phyloP scores from a whole-genome alignment of 1,284 basidiomycete species.

The Boletellus deceptivus region DNA sequence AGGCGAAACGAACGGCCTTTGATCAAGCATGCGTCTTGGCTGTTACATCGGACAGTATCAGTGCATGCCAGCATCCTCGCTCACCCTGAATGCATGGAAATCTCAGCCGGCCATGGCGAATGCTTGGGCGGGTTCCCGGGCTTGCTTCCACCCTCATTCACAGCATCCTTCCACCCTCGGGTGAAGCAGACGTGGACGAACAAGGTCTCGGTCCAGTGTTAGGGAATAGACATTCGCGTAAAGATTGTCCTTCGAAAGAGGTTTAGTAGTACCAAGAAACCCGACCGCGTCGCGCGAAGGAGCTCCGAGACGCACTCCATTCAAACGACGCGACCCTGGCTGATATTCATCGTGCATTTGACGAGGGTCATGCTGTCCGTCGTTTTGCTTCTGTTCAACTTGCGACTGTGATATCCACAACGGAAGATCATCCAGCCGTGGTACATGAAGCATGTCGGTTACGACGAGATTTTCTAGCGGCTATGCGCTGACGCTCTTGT shows the following conservation, averaged over 20 bases:
- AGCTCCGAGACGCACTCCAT: neutral
- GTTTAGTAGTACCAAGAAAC: slow-evolving; percentile 12
- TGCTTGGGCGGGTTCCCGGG: too few relatives aligned
- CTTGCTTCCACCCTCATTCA: too few relatives aligned
- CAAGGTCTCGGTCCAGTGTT: slow-evolving; percentile 13
- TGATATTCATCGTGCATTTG: slow-evolving; percentile 17
- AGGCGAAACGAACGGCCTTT: slow-evolving; percentile 1
- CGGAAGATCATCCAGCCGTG: slow-evolving; percentile 13
- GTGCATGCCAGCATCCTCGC: slow-evolving; percentile 15
- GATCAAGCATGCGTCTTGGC: slow-evolving; percentile 24
- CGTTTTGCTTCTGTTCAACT: neutral
- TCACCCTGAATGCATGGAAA: slow-evolving; percentile 29
- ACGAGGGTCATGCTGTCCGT: slow-evolving; percentile 17
- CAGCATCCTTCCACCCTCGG: neutral
- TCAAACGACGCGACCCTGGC: slow-evolving; percentile 11
- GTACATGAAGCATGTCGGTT: slow-evolving; percentile 23
- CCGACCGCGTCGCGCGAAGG: slow-evolving; percentile 14
- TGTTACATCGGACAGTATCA: slow-evolving; percentile 33
- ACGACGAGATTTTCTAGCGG: slow-evolving; percentile 24
- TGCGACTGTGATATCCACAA: neutral
- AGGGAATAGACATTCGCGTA: slow-evolving; percentile 12
- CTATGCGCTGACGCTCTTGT: slow-evolving; percentile 3
- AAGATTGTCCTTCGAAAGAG: slow-evolving; percentile 18
- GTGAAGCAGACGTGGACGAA: slow-evolving; percentile 21
- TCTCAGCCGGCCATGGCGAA: slow-evolving; percentile 21